Evolutionary conservation across 2,329 filamentous ascomycete genomes (phyloP), one percentile per base, ranked within the genome.

Genomic region (Beauveria australis): DNA sequence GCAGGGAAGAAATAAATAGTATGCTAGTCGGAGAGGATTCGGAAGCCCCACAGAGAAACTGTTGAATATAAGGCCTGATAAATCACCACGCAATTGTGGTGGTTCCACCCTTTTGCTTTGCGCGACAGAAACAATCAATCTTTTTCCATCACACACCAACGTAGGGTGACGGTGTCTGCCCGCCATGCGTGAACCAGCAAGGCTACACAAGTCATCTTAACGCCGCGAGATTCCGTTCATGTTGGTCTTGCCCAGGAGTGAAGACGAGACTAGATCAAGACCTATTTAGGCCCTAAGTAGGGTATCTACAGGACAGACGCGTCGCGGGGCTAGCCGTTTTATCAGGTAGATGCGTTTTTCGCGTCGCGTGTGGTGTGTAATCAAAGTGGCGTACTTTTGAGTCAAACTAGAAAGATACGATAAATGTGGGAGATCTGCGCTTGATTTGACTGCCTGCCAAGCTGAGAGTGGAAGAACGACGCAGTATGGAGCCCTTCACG

Each of bases 81-180:
- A n/a, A n/a, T n/a, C n/a, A n/a, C n/a, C n/a, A n/a, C n/a, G n/a
- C n/a, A n/a, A n/a, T n/a, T n/a, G n/a, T n/a, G n/a, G n/a, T n/a
- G n/a, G n/a, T n/a, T n/a, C n/a, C n/a, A n/a, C n/a, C n/a, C n/a
- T n/a, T n/a, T n/a, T n/a, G n/a, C n/a, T n/a, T n/a, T n/a, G n/a
- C n/a, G n/a, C n/a, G n/a, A n/a, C n/a, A n/a, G n/a, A n/a, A 63
- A 1, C 56, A 59, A 30, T 56, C 53, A 41, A 62, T 53, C 49
- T n/a, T 56, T 41, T 51, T 65, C 64, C 14, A 69, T 60, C 24
- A 47, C 52, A 47, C 52, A 8, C 63, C 52, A 3, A 68, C 61
- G 59, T 72, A 73, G 2, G 70, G 63, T 2, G 70, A 70, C 1
- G 67, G 59, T 1, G 67, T 69, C 61, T 72, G 67, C 19, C 70